These are phyloP conservation scores for Strigomonas galati DNA, from an alignment of 208 protist species.

Conservation along the genomic window DNA sequence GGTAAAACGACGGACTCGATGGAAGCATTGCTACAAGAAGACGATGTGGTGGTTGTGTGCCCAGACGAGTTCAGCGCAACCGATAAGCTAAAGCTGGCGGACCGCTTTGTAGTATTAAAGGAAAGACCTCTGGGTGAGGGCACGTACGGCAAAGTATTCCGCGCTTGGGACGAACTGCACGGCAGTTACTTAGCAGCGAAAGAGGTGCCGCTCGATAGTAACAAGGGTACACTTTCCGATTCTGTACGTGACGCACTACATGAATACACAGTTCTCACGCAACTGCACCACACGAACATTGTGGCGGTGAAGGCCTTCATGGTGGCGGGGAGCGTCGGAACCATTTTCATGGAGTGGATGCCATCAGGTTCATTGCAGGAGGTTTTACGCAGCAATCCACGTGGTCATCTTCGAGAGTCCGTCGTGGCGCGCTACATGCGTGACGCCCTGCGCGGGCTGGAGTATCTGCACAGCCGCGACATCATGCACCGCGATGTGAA, in stretches of 20 bases:
- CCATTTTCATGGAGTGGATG: constrained; percentile 79
- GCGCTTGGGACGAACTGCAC: constrained; percentile 52
- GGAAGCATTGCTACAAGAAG: constrained; percentile 36
- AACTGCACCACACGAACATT: constrained; percentile 64
- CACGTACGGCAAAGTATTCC: constrained; percentile 51
- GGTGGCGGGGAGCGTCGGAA: constrained; percentile 33
- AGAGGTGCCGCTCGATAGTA: constrained; percentile 44
- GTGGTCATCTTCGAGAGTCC: constrained; percentile 40
- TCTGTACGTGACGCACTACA: constrained; percentile 45
- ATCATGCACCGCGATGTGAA: no score
- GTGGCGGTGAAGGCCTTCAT: constrained; percentile 69
- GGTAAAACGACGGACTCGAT: constrained; percentile 9
- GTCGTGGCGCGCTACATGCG: constrained; percentile 66
- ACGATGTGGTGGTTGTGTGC: constrained; percentile 61
- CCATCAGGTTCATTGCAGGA: constrained; percentile 59
- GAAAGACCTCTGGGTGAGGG: constrained; percentile 38
- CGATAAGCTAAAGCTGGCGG: constrained; percentile 35
- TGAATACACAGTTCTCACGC: constrained; percentile 70
- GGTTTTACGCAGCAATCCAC: constrained; percentile 34
- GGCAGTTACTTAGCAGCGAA: constrained; percentile 68
- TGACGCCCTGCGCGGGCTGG: no score
- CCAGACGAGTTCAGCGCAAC: constrained; percentile 44
- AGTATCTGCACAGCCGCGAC: no score
- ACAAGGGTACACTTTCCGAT: constrained; percentile 15
- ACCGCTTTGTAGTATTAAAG: constrained; percentile 47